Conservation (phyloP, 768 basidiomycete genomes). For the Sporobolomyces phaffii region DNA sequence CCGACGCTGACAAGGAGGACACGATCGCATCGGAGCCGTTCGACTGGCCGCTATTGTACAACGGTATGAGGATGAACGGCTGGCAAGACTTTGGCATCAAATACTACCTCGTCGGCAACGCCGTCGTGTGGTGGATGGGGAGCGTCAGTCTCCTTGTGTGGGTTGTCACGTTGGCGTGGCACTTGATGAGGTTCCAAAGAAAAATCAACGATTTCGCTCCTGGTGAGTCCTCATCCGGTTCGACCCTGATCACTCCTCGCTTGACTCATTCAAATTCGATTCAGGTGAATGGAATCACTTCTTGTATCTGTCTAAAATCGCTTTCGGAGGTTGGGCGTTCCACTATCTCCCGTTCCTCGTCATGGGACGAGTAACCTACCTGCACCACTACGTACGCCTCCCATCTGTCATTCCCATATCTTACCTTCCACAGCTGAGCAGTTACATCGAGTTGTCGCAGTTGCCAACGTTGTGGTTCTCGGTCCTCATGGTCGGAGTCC, state of each 20-base stretch:
- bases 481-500: slow-evolving; percentile 80
- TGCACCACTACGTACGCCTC: slow-evolving; percentile 86
- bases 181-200: slow-evolving; percentile 75
- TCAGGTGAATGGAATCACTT: slow-evolving; percentile 93
- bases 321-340: slow-evolving; percentile 82
- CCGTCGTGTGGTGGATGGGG: slow-evolving; percentile 83
- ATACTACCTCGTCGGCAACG: slow-evolving; percentile 84
- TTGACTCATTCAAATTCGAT: too few species aligned
- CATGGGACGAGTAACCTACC: slow-evolving; percentile 72
- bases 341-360: slow-evolving; percentile 92
- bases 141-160: slow-evolving; percentile 60
- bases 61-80: slow-evolving; percentile 94
- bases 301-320: slow-evolving; percentile 83
- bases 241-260: not conserved
- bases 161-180: slow-evolving; percentile 56
- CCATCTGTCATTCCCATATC: not conserved
- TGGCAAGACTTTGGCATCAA: slow-evolving; percentile 84
- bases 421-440: not conserved
- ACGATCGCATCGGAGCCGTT: slow-evolving; percentile 85
- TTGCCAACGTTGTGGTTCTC: slow-evolving; percentile 94
- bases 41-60: slow-evolving; percentile 87
- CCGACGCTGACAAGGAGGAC: slow-evolving; percentile 97
- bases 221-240: slow-evolving; percentile 52
- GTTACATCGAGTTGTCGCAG: slow-evolving; percentile 72
- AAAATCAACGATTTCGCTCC: slow-evolving; percentile 87